Evolutionary conservation across 169 alveolate species (phyloP), one percentile per base, ranked within the genome.

Genomic region (Plasmodium coatneyi): DNA sequence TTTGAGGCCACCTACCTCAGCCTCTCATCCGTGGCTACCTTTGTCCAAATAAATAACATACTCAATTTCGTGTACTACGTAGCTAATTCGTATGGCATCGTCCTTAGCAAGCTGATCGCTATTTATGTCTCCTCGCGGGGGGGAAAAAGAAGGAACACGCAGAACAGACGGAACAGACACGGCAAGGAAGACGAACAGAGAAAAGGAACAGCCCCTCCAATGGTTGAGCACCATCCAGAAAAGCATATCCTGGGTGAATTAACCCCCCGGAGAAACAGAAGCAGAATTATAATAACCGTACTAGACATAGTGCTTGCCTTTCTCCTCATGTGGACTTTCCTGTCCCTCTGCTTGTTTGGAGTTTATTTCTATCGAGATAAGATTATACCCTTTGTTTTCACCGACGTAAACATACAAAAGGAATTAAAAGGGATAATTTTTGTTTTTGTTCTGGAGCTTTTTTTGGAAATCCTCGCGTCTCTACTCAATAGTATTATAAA

Each of bases 1-100:
- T 46, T 84, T 36, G 92, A 84, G 52, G 71, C 92, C 9, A 72
- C 92, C 22, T 84, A 84, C 54, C 54, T 84, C n/a, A 39, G 78
- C 52, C 19, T 84, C 14, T 71, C 84, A 2, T 84, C 92, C n/a
- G 71, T 46, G 19, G 92, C 83, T 0, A 49, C 74, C 3, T 84
- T 41, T 19, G 71, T 84, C 1, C 92, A 84, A 39, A 43, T 84
- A 0, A 71, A 34, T 43, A 84, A 84, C 39, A 39, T 84, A 5
- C 19, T 84, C n/a, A 72, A 72, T 19, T 5, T 84, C 9, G 78
- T 84, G 2, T 84, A 74, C 34, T 71, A 74, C 28, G 76, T 84
- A 9, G 71, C 92, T 0, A 71, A 84, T 71, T 84, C 92, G 10
- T 84, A 74, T 46, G 92, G 92, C 19, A 84, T 84, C 16, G 22